Evolutionary conservation across 129 eudicot genomes (phyloP), one percentile per base, ranked within the genome.

Genomic region (Cynara cardunculus): DNA sequence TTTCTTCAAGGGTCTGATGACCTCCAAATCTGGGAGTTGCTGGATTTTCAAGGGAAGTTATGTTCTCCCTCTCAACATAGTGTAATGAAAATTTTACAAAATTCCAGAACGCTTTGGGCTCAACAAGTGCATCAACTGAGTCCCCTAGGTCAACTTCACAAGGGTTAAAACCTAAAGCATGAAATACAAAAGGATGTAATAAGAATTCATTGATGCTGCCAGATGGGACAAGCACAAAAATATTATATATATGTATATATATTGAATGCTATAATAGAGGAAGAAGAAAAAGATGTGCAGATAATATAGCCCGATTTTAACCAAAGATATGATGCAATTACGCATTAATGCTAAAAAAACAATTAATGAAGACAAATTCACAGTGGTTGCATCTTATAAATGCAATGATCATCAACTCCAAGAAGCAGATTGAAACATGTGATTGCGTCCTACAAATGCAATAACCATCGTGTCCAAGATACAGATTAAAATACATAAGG

Each of bases 21-120:
- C 99, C 97, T 70, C 97, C 99, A 88, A 95, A 95, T 86, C 89
- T 90, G 75, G 89, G 96, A 81, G 78, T 76, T 80, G 26, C 65
- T 34, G 81, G 69, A 77, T 75, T 84, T 80, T 28, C 76, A 31
- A 31, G 79, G 31, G 76, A 85, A 73, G 30, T 35, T 77, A 62
- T 72, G 44, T 84, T 83, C 83, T 92, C 99, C 67, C 76, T 85
- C 72, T 80, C 86, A 71, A 89, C 73, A 78, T 88, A 92, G 14
- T 80, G 74, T 89, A 88, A 78, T 41, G 88, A 83, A 87, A 95
- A 95, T 5, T 84, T 85, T 75, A 93, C 75, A 86, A 88, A 87
- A 66, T 88, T 90, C 46, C 78, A 62, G 73, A 83, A 85, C 22
- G 85, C 80, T 77, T 88, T 78, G 26, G 99, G 99, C 79, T 90